Base-by-base conservation (phyloP, 805 yeast genomes). In the Teunomyces aglyptinius region DNA sequence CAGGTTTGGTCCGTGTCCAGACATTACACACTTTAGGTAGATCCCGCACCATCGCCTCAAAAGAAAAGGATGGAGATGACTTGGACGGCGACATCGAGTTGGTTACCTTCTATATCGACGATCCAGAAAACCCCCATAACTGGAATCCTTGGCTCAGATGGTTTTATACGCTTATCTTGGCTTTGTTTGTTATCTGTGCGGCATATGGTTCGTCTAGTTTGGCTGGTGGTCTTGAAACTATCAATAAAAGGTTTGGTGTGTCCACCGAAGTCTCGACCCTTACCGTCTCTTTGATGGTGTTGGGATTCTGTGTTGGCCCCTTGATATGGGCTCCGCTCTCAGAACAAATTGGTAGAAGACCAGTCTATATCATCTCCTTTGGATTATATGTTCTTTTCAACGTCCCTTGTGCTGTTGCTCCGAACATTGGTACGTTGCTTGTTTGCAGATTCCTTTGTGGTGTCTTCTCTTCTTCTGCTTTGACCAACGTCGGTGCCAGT, bases 141-240 rank as follows among this genome's bases (percentile, higher is more conserved):
- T 90, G 97, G 97, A 68, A 77, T 20, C 45, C 70, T 27, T 54
- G 56, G 52, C 45, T 63, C 18, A 80, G 81, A 60, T 83, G 91
- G 88, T 3, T 64, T 1, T 87, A 85, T 61, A 89, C 97, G 0
- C 61, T 85, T 26, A 52, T 83, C 7, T 71, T 88, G 19, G 82
- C 96, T 1, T 53, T 81, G 27, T 75, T 87, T 51, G 97, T 91
- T 43, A 83, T 91, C 47, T 80, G 89, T 58, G 96, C 92, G 26
- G 97, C 97, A 2, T 90, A 88, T 63, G 97, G 97, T 34, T 88
- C 96, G 3, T 86, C 97, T 1, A 86, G 92, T 61, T 85, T 89
- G 57, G 85, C 96, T 20, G 96, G 96, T 56, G 94, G 95, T 38
- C 70, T 91, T 41, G 78, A 75, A n/a, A 73, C 85, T 13, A 81